Evolutionary conservation across 345 rosid genomes (phyloP).

Genomic region (Linum trigynum): DNA sequence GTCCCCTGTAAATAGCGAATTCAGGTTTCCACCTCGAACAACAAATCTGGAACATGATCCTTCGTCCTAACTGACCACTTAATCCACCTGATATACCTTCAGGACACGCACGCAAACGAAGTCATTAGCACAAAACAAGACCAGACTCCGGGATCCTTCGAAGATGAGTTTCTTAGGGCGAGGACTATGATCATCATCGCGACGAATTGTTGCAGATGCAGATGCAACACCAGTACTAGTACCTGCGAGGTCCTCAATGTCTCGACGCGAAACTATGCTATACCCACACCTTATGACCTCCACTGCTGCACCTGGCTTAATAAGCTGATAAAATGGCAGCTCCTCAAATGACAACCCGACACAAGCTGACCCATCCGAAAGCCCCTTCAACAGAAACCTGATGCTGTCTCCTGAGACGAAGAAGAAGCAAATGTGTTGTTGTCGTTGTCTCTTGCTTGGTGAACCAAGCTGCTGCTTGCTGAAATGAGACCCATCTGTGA

Average conservation of each 20-base stretch:
- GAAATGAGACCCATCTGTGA: background rate
- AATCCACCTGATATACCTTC: no score
- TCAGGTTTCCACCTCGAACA: no score
- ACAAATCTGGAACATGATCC: no score
- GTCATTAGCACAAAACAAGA: no score
- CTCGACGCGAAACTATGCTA: background rate
- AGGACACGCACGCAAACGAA: no score
- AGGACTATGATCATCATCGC: background rate
- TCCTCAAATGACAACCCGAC: background rate
- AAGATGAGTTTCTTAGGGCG: background rate
- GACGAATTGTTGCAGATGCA: background rate
- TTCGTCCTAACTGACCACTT: no score
- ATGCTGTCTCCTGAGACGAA: background rate
- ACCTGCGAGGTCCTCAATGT: background rate
- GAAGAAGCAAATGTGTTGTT: background rate
- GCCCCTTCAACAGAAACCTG: background rate
- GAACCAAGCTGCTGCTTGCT: background rate
- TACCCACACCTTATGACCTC: background rate
- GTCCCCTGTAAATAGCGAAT: no score
- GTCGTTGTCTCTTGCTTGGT: background rate
- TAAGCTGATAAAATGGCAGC: background rate
- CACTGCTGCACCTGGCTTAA: background rate
- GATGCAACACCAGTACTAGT: background rate
- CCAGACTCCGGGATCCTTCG: background rate
- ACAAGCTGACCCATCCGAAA: background rate